Base-by-base conservation (phyloP, 2,329 filamentous ascomycete genomes). In the Colletotrichum graminicola region DNA sequence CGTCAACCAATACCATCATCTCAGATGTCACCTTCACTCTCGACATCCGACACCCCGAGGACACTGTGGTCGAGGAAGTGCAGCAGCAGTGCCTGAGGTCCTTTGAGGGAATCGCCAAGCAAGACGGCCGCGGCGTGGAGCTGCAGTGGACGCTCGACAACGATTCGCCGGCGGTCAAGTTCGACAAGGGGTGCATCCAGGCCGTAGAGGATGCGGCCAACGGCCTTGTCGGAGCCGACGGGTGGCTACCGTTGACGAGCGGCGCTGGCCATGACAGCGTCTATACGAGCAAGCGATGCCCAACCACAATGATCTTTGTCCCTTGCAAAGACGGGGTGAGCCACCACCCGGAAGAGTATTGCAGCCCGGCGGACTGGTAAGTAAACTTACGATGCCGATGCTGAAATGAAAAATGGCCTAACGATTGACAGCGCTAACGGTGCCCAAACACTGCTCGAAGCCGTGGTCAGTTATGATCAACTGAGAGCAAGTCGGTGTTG, bases 261-360 rank as follows among this genome's bases (percentile, higher is more conserved):
- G 82, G 82, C 7, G 82, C 82, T 0, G 83, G 84, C 1, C 83
- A 83, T 47, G 84, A 83, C 74, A 90, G 86, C 74, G 89, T 91
- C 7, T 89, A 90, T 72, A 86, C 89, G 7, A 89, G 85, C 55
- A 85, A 86, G 73, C 82, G 83, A 47, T 88, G 87, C 55, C 90
- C 90, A 21, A 91, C 89, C 2, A 87, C 87, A 54, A 92, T 92
- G 90, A 89, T 92, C 36, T 92, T 92, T 75, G 87, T 91, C 23
- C 89, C 89, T 5, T 91, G 88, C 73, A 86, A 84, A 76, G 86
- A 90, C 75, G 90, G 90, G 1, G 80, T 92, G 26, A 90, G 88
- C 75, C 90, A 92, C 76, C 87, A 91, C 75, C 90, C 90, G 2
- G 84, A 87, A 55, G 90, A 92, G 76, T 91, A 89, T 75, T 88